Evolutionary conservation across 371 early-diverging fungal species (phyloP).

Genomic region (Mortierella sp.): DNA sequence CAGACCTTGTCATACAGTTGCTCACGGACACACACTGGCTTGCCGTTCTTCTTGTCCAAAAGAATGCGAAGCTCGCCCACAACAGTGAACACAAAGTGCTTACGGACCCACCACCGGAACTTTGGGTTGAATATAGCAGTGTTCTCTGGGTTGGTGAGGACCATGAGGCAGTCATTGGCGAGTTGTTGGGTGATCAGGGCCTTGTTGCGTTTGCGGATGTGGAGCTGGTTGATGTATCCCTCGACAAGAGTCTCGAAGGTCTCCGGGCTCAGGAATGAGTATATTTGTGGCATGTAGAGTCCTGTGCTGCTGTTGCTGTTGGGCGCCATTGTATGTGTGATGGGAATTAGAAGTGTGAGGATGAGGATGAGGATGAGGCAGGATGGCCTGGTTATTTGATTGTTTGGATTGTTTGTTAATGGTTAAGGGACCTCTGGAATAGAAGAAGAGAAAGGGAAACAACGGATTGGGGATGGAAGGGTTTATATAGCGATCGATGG

Average conservation of each 20-base stretch:
- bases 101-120: slow-evolving; percentile 57
- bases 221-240: slow-evolving; percentile 53
- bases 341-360: background rate
- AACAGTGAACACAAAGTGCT: slow-evolving; percentile 56
- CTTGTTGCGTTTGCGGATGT: slow-evolving; percentile 54
- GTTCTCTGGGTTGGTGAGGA: slow-evolving; percentile 54
- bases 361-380: background rate
- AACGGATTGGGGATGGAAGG: background rate
- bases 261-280: slow-evolving; percentile 54
- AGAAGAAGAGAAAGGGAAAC: background rate
- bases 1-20: slow-evolving; percentile 55
- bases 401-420: slow-evolving; percentile 11
- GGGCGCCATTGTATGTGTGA: slow-evolving; percentile 24
- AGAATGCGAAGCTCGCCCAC: slow-evolving; percentile 54
- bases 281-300: slow-evolving; percentile 44
- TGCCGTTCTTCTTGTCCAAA: slow-evolving; percentile 55
- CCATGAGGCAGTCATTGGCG: slow-evolving; percentile 55
- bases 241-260: slow-evolving; percentile 55
- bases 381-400: background rate
- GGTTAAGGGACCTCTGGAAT: slow-evolving; percentile 20
- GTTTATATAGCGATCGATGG: background rate
- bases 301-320: slow-evolving; percentile 36
- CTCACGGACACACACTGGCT: slow-evolving; percentile 54
- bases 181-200: slow-evolving; percentile 53
- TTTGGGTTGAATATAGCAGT: slow-evolving; percentile 57